These are phyloP conservation scores for Clarireedia homoeocarpa DNA, from an alignment of 2,329 filamentous ascomycete species.

Conservation along the genomic window DNA sequence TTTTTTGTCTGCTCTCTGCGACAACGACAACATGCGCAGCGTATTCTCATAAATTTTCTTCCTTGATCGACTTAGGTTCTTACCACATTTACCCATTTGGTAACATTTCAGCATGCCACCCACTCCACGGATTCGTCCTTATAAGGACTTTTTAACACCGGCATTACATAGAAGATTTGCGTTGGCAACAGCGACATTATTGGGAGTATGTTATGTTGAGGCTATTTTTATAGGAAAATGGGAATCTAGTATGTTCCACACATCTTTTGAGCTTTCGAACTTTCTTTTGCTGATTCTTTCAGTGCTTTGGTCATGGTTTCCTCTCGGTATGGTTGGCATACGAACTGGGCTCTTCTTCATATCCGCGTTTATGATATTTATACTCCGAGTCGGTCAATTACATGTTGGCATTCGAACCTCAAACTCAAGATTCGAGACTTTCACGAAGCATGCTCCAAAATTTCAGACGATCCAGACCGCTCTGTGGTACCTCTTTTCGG, in stretches of 20 bases:
- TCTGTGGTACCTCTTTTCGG: slow-evolving; percentile 70
- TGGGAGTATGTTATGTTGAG: slow-evolving; percentile 65
- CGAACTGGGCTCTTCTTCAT: slow-evolving; percentile 70
- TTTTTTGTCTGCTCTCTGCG: slow-evolving; percentile 6
- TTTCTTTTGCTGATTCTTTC: slow-evolving; percentile 6
- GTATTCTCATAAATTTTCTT: slow-evolving; percentile 6
- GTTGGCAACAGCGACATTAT: slow-evolving; percentile 61
- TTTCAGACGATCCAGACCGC: slow-evolving; percentile 58
- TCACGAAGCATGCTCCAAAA: slow-evolving; percentile 48
- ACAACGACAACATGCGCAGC: slow-evolving; percentile 18
- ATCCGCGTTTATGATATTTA: slow-evolving; percentile 67
- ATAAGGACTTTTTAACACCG: slow-evolving; percentile 77
- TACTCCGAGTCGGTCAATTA: slow-evolving; percentile 78
- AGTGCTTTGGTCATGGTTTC: slow-evolving; percentile 86
- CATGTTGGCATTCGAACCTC: slow-evolving; percentile 69
- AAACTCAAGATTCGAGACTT: slow-evolving; percentile 56
- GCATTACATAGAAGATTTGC: slow-evolving; percentile 82
- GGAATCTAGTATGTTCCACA: slow-evolving; percentile 43
- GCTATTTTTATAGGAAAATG: slow-evolving; percentile 63
- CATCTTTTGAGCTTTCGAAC: slow-evolving; percentile 1
- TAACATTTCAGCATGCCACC: slow-evolving; percentile 24
- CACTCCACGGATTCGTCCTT: slow-evolving; percentile 29
- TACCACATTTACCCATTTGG: not conserved
- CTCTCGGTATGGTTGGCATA: slow-evolving; percentile 66
- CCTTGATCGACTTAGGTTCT: not conserved